Evolutionary conservation across 768 basidiomycete genomes (phyloP), one percentile per base, ranked within the genome.

Genomic region (Kwoniella sp.): DNA sequence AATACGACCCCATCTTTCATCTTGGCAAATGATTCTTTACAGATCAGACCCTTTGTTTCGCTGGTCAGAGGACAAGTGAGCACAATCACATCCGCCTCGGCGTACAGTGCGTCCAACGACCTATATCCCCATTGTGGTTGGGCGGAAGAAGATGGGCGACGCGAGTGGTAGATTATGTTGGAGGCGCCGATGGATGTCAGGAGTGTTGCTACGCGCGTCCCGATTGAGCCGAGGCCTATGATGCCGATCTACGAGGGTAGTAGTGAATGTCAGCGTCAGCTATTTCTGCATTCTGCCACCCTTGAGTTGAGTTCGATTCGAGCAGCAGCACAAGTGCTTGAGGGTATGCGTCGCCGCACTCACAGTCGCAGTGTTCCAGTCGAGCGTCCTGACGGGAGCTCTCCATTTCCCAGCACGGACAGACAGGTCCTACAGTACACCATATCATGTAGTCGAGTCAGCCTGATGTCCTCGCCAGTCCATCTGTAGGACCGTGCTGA

Each of bases 201-300:
- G 37, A 76, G 70, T 17, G 59, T 44, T n/a, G 73, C 65, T 17
- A 79, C 70, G 26, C 71, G 60, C 7, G 63, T 69, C 19, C 81
- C 81, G 48, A 81, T 81, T 44, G 70, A 76, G 22, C 81, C 81
- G 65, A 81, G 70, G 12, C 81, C 81, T 25, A 81, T 63, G 52
- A 81, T 79, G 21, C 80, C 81, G 56, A 81, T 63, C 51, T 71
- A 52, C 27, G 51, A 26, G 27, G 40, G 13, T 60, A 53, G 54
- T 33, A 53, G 2, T 51, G 63, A n/a, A n/a, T n/a, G n/a, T 69
- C 40, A 65, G 55, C 46, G 33, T 51, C 50, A 29, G 27, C 12
- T n/a, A 47, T 47, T n/a, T n/a, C n/a, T n/a, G n/a, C n/a, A n/a
- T n/a, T n/a, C n/a, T n/a, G n/a, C n/a, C n/a, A n/a, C n/a, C n/a